Percentiles rank a stretch among this genome's conserved stretches.
These are phyloP conservation scores for Globisporangium spiculum DNA, from an alignment of 352 stramenopile genomes.

Conservation along the genomic window DNA sequence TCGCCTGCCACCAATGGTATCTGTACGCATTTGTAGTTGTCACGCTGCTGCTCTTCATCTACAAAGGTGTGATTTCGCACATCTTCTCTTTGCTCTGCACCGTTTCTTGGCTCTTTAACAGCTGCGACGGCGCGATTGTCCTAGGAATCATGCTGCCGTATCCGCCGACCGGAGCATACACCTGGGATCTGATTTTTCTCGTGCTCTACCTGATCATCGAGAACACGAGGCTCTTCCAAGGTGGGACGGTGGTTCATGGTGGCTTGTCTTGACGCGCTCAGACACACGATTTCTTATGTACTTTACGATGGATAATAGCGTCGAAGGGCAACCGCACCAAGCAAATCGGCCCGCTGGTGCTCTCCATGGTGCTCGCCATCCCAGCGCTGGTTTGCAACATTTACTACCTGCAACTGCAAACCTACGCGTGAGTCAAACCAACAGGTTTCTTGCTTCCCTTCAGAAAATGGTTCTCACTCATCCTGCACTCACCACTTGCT, in stretches of 20 bases:
- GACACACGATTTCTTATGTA: background rate
- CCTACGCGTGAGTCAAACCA: constrained; percentile 51
- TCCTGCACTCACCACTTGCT: background rate
- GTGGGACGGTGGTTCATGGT: constrained; percentile 17
- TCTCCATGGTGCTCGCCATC: constrained; percentile 50
- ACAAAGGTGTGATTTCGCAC: constrained; percentile 48
- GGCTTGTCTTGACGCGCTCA: background rate
- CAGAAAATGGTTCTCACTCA: background rate
- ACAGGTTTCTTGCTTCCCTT: background rate
- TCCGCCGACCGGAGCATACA: constrained; percentile 43
- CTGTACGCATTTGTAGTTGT: constrained; percentile 55
- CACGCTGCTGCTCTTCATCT: constrained; percentile 54
- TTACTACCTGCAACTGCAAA: constrained; percentile 76
- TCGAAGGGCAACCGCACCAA: constrained; percentile 85
- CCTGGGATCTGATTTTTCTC: constrained; percentile 63
- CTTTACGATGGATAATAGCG: constrained; percentile 18
- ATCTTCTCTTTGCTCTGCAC: background rate
- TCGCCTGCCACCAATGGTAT: constrained; percentile 70
- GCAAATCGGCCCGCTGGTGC: constrained; percentile 51
- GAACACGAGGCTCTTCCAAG: constrained; percentile 65
- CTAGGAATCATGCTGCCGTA: constrained; percentile 49
- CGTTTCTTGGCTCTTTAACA: background rate
- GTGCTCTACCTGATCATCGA: constrained; percentile 60
- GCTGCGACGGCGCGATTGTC: constrained; percentile 14
- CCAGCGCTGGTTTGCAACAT: constrained; percentile 63